Evolutionary conservation across 2,329 filamentous ascomycete genomes (phyloP).

Genomic region (Hypoxylon sp.): DNA sequence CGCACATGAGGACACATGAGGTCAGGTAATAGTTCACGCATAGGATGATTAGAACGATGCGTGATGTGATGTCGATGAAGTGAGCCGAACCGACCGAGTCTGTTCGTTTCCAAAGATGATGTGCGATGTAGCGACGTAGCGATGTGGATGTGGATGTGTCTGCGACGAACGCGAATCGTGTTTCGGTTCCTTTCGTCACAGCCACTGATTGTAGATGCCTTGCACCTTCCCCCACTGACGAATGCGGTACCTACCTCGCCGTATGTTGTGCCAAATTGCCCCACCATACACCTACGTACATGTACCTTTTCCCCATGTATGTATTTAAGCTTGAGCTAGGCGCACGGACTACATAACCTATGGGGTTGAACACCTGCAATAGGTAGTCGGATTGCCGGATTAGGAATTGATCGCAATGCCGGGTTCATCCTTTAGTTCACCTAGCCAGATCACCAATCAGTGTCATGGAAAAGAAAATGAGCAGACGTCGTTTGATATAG

Average conservation of each 20-base stretch:
- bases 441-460: slow-evolving; percentile 14
- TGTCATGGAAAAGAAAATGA: background rate
- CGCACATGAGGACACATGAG: slow-evolving; percentile 20
- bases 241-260: slow-evolving; percentile 10
- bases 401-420: slow-evolving; percentile 17
- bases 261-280: slow-evolving; percentile 8
- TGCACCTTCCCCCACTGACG: slow-evolving; percentile 11
- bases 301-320: slow-evolving; percentile 1
- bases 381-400: slow-evolving; percentile 32
- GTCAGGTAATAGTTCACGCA: slow-evolving; percentile 19
- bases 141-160: background rate
- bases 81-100: background rate
- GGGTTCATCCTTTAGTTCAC: background rate
- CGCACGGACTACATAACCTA: slow-evolving; percentile 28
- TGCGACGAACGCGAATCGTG: slow-evolving; percentile 14
- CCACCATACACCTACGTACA: slow-evolving; percentile 7
- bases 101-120: slow-evolving; percentile 10
- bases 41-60: slow-evolving; percentile 6
- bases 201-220: slow-evolving; percentile 6
- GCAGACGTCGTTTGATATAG: slow-evolving; percentile 4
- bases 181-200: slow-evolving; percentile 16
- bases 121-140: background rate
- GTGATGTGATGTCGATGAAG: slow-evolving; percentile 5
- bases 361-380: slow-evolving; percentile 3
- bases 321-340: slow-evolving; percentile 24